Evolutionary conservation across 495 filamentous ascomycete species (phyloP), one percentile per base, ranked within the genome.

Genomic region (Penicilliopsis zonata): DNA sequence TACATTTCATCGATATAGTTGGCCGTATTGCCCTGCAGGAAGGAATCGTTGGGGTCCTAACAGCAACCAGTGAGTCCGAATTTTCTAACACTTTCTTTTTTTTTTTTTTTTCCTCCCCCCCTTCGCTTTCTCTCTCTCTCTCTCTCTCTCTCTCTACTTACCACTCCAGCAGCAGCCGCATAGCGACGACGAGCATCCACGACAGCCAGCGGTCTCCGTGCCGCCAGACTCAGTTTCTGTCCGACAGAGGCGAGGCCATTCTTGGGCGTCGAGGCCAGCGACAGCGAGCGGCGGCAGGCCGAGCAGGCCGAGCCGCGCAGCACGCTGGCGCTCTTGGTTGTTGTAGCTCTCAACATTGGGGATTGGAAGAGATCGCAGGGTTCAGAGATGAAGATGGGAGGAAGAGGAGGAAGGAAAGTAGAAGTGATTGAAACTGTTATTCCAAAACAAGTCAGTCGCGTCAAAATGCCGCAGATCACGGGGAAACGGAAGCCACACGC

Each of bases 1-100:
- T 98, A 98, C 90, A 98, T 98, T 71, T 94, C 90, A 59, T 98
- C 90, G 56, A 98, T 80, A 61, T 98, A 98, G 65, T 94, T 95
- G 55, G 90, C 90, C 36, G 87, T 82, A 65, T 80, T 94, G 25
- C 90, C 90, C 37, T 81, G 78, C 31, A 96, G 72, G 70, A 95
- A 98, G 59, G 78, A 90, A 65, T 98, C 90, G 48, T 79, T 88
- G 33, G 92, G 72, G 49, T 92, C 81, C 74, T 82, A 36, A 28
- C 28, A 23, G 21, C 28, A 33, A 14, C 32, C 22, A 23, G 47
- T 58, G 47, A 63, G 57, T 50, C 33, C 19, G 46, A 28, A 16
- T 37, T 41, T 28, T 28, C 16, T n/a, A n/a, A n/a, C n/a, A n/a
- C n/a, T n/a, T n/a, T n/a, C n/a, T n/a, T n/a, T n/a, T n/a, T n/a